Evolutionary conservation across 345 rosid species (phyloP), one percentile per base, ranked within the genome.

Genomic region (Syzygium aromaticum): DNA sequence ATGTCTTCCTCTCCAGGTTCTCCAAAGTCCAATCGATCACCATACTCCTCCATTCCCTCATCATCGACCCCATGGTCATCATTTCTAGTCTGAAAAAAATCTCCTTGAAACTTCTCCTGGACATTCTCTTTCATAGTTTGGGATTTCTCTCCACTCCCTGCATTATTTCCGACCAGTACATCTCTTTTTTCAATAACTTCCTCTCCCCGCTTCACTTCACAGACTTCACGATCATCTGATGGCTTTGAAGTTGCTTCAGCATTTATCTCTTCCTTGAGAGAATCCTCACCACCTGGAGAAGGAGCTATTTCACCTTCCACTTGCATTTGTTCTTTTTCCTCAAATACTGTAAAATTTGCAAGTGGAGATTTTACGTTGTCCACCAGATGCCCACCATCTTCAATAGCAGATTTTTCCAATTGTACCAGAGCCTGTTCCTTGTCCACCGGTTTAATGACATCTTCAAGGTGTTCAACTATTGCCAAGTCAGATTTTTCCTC

Each of bases 21-120:
- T 54, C 90, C 94, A 84, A 92, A 91, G 88, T 92, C 96, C 54
- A 94, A 89, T 83, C 90, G 88, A 89, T 94, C 96, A 61, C 90
- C 94, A 86, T 92, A 94, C 84, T 94, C 95, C 86, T 92, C 95
- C 84, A 88, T 89, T 52, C 89, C 91, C 67, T 91, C 94, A 89
- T 91, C 93, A 88, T 89, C 88, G 16, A 87, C 80, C 80, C 80
- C 89, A 85, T 83, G 89, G 40, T 90, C 92, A 57, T 90, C 93
- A 61, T 83, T 86, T 84, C 59, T 89, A 59, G 59, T 59, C 59
- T 88, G 87, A 61, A 73, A 38, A 84, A 87, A 86, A 87, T 89
- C 94, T 46, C 86, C 87, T 3, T 30, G 84, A 57, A 88, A 59
- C 85, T 89, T 86, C 43, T 40, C 87, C 86, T 89, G 80, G 52